phyloP scores from a whole-genome alignment of 2,329 filamentous ascomycete genomes.

The Calonectria multiphialidica region DNA sequence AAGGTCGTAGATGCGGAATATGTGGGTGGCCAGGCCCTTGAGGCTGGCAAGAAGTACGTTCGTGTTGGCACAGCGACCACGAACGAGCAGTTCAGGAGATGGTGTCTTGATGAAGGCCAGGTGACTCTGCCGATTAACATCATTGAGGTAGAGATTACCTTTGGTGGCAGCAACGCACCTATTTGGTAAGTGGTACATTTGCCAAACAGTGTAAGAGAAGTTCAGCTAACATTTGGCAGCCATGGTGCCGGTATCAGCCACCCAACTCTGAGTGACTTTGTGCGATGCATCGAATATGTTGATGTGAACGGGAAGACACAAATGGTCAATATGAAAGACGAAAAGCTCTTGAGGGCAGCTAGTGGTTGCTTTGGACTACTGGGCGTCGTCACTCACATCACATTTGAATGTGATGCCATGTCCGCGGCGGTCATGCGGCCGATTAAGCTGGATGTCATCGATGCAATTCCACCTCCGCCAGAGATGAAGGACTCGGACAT shows the following conservation, averaged over 20 bases:
- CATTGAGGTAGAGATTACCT: constrained; percentile 27
- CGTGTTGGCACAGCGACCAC: constrained; percentile 22
- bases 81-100: constrained; percentile 25
- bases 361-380: constrained; percentile 28
- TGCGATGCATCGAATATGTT: constrained; percentile 28
- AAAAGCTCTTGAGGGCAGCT: constrained; percentile 15
- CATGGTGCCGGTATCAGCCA: constrained; percentile 24
- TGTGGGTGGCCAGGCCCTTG: neutral
- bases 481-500: constrained; percentile 18
- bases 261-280: constrained; percentile 24
- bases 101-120: constrained; percentile 17
- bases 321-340: constrained; percentile 6
- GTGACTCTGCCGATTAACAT: constrained; percentile 25
- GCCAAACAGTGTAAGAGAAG: rapidly evolving
- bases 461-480: constrained; percentile 23
- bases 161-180: constrained; percentile 25
- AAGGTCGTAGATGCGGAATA: neutral
- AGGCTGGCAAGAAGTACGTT: constrained; percentile 16
- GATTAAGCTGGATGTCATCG: constrained; percentile 24
- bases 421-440: constrained; percentile 14
- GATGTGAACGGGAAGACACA: constrained; percentile 18
- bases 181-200: constrained; percentile 1
- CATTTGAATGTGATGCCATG: constrained; percentile 24
- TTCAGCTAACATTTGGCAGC: neutral
- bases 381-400: constrained; percentile 28